Percentiles rank a stretch among this genome's conserved stretches.
Evolutionary conservation across 2,329 filamentous ascomycete genomes (phyloP).

Genomic region (Hirsutella minnesotensis): DNA sequence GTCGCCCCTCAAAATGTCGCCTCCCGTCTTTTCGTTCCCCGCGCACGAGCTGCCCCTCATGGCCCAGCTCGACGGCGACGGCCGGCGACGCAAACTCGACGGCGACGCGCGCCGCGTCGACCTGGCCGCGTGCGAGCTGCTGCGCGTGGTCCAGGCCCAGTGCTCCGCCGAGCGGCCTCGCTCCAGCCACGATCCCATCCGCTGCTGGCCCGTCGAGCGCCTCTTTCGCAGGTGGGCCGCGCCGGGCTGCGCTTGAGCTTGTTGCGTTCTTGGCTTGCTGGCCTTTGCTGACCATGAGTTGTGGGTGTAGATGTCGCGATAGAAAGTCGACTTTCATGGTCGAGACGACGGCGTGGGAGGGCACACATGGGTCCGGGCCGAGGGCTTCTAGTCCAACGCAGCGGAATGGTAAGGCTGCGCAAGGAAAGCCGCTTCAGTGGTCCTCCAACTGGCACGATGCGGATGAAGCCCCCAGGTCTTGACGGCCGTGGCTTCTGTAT

Average conservation of each 20-base stretch:
- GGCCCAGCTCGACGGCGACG: slow-evolving; percentile 34
- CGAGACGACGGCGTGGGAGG: slow-evolving; percentile 54
- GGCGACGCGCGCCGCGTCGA: slow-evolving; percentile 29
- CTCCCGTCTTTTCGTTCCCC: slow-evolving; percentile 43
- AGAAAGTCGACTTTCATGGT: slow-evolving; percentile 44
- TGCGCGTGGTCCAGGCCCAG: slow-evolving; percentile 48
- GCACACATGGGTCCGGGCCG: slow-evolving; percentile 9
- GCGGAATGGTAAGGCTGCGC: slow-evolving; percentile 6
- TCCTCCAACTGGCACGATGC: slow-evolving; percentile 22
- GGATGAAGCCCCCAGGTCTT: slow-evolving; percentile 11
- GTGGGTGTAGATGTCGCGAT: slow-evolving; percentile 42
- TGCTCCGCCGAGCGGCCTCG: slow-evolving; percentile 41
- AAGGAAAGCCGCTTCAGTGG: slow-evolving; percentile 17
- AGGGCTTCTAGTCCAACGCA: slow-evolving; percentile 8
- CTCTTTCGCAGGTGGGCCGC: slow-evolving; percentile 50
- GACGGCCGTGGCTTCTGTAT: neutral
- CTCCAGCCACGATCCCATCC: slow-evolving; percentile 31
- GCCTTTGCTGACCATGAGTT: too few species aligned
- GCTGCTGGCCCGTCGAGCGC: slow-evolving; percentile 45
- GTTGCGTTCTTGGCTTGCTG: too few species aligned
- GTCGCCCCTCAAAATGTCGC: slow-evolving; percentile 52
- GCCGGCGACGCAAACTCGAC: slow-evolving; percentile 40
- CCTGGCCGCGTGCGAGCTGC: slow-evolving; percentile 41
- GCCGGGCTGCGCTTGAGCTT: too few species aligned
- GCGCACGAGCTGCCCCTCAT: slow-evolving; percentile 35